phyloP scores from a whole-genome alignment of 1,139 yeast species.

The Blastobotrys indianensis region DNA sequence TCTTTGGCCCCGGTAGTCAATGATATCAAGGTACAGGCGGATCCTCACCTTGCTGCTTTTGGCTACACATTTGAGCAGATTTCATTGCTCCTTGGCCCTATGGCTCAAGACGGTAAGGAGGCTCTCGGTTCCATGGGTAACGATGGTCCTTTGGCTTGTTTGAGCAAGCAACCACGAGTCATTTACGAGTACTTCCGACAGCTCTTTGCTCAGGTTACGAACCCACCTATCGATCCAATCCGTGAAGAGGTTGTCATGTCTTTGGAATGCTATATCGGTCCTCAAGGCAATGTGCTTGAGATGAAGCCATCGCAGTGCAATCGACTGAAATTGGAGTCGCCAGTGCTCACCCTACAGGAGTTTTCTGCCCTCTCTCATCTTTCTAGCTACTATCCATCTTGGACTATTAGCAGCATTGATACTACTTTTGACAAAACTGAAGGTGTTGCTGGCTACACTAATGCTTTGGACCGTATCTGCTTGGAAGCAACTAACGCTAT shows the following conservation, averaged over 20 bases:
- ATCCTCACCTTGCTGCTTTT: constrained; percentile 77
- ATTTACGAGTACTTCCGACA: constrained; percentile 93
- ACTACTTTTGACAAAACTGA: constrained; percentile 81
- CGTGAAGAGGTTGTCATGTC: constrained; percentile 97
- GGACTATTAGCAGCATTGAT: constrained; percentile 80
- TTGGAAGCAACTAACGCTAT: constrained; percentile 84
- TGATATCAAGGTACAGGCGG: constrained; percentile 51
- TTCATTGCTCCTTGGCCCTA: constrained; percentile 76
- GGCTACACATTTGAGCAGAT: constrained; percentile 94
- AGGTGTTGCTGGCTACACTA: constrained; percentile 80
- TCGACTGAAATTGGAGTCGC: constrained; percentile 75
- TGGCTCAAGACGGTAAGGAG: constrained; percentile 90
- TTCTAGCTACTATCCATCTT: constrained; percentile 69
- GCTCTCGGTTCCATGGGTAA: constrained; percentile 98
- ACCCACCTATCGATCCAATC: constrained; percentile 98
- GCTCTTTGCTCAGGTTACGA: constrained; percentile 95
- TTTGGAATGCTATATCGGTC: constrained; percentile 92
- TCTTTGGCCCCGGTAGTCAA: constrained; percentile 11
- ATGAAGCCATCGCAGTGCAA: constrained; percentile 91
- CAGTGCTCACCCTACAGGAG: constrained; percentile 70
- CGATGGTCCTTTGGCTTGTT: constrained; percentile 94
- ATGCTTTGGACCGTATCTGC: constrained; percentile 81
- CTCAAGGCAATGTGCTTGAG: constrained; percentile 92
- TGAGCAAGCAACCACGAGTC: constrained; percentile 86
- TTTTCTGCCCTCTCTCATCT: constrained; percentile 68